Conservation (phyloP, 2,329 filamentous ascomycete species). For the Lithohypha guttulata region DNA sequence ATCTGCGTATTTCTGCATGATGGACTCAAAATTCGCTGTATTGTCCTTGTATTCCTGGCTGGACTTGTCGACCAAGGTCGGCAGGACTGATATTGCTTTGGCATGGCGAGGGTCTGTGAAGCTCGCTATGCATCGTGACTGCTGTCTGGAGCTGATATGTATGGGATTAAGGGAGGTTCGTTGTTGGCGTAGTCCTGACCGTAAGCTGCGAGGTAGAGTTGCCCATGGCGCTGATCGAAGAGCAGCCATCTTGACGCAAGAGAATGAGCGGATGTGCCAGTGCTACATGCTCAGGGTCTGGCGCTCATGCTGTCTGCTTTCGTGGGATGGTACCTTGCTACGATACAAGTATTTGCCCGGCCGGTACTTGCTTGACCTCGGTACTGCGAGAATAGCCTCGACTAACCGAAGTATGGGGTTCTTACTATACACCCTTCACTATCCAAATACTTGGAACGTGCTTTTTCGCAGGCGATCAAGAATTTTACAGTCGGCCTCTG, state of each 20-base stretch:
- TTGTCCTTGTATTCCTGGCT: conserved; percentile 77
- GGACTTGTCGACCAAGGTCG: conserved; percentile 62
- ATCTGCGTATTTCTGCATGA: conserved; percentile 56
- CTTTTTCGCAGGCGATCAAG: no score
- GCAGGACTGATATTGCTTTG: conserved; percentile 68
- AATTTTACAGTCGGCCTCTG: no score
- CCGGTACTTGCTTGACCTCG: no score
- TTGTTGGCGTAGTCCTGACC: conserved; percentile 23
- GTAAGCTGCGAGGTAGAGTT: conserved; percentile 30
- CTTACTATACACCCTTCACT: no score
- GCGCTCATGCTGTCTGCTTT: no score
- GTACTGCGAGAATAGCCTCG: no score
- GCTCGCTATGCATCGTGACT: conserved; percentile 48
- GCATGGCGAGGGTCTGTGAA: conserved; percentile 76
- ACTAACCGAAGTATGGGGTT: no score
- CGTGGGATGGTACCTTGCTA: no score
- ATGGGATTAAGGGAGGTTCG: conserved; percentile 20
- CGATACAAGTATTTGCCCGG: no score
- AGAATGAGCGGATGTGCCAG: no score
- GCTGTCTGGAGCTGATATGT: conserved; percentile 19
- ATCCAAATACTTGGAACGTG: no score
- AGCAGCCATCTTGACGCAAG: conserved; percentile 13
- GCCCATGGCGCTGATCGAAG: conserved; percentile 30
- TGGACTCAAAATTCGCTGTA: conserved; percentile 61
- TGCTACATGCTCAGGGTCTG: no score